Conservation (phyloP, 2,329 filamentous ascomycete genomes). For the Cyclaneusma minus region DNA sequence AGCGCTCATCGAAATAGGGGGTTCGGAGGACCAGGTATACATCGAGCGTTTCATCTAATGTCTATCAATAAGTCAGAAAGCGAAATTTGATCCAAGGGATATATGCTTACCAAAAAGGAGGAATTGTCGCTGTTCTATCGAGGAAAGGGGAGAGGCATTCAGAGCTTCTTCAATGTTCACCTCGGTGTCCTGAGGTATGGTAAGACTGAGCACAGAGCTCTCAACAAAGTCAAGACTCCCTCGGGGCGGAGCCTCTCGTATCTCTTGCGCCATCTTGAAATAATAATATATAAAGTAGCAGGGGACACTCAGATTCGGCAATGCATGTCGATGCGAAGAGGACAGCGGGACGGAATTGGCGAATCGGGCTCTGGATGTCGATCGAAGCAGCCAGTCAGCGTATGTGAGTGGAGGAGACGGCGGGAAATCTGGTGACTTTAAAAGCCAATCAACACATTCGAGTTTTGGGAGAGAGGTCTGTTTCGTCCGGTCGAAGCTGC, state of each 20-base stretch:
- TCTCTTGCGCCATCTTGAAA: too few species aligned
- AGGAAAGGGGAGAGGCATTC: constrained; percentile 30
- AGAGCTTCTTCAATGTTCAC: constrained; percentile 38
- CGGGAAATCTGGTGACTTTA: too few species aligned
- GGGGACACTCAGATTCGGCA: too few species aligned
- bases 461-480: too few species aligned
- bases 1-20: constrained; percentile 39
- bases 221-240: constrained; percentile 34
- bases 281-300: too few species aligned
- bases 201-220: constrained; percentile 41
- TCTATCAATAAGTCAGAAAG: constrained; percentile 33
- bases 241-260: constrained; percentile 18
- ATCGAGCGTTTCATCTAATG: constrained; percentile 56
- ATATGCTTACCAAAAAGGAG: constrained; percentile 58
- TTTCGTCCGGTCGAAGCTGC: too few species aligned
- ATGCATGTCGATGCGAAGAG: too few species aligned
- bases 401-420: too few species aligned
- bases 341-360: too few species aligned
- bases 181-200: constrained; percentile 40
- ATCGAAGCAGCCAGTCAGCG: too few species aligned
- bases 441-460: too few species aligned
- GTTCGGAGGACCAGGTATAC: constrained; percentile 55
- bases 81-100: constrained; percentile 14
- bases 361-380: too few species aligned
- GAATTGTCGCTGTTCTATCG: constrained; percentile 44